phyloP scores from a whole-genome alignment of 768 basidiomycete species.

The Suillus plorans region DNA sequence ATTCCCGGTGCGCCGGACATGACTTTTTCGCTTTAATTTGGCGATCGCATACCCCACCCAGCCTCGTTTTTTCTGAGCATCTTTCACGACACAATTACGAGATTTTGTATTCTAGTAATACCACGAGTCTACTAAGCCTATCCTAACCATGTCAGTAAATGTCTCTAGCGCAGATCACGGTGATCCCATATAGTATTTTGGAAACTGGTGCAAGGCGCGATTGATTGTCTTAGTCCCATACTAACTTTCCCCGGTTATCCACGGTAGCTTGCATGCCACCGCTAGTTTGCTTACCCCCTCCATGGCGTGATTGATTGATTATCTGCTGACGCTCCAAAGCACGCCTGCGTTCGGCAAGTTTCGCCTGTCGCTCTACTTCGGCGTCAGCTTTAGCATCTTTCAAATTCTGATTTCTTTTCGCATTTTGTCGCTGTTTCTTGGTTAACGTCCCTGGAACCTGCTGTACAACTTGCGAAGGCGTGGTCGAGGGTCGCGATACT shows the following conservation, averaged over 20 bases:
- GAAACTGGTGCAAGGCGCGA: not conserved
- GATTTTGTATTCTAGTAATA: slow-evolving; percentile 13
- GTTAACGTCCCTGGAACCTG: slow-evolving; percentile 49
- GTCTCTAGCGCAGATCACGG: not conserved
- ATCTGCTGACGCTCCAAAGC: slow-evolving; percentile 57
- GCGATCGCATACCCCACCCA: slow-evolving; percentile 7
- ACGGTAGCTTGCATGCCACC: slow-evolving; percentile 67
- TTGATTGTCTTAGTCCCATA: slow-evolving; percentile 46
- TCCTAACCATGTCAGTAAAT: slow-evolving; percentile 1
- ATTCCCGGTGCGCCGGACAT: slow-evolving; percentile 21
- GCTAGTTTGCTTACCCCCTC: slow-evolving; percentile 33
- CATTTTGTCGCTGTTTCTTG: slow-evolving; percentile 73
- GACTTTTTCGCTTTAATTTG: slow-evolving; percentile 15
- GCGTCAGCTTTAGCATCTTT: slow-evolving; percentile 58
- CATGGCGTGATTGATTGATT: slow-evolving; percentile 39
- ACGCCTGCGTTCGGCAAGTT: slow-evolving; percentile 57
- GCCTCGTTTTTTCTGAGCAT: slow-evolving; percentile 5
- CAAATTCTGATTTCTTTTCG: slow-evolving; percentile 51
- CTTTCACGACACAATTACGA: slow-evolving; percentile 5
- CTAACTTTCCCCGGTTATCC: slow-evolving; percentile 54
- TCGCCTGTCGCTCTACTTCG: slow-evolving; percentile 50
- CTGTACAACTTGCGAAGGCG: slow-evolving; percentile 15
- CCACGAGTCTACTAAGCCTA: slow-evolving; percentile 9
- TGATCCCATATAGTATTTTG: not conserved
- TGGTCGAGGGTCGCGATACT: slow-evolving; percentile 13